Conservation (phyloP, 2,329 filamentous ascomycete species). For the Ophiostoma australiae region DNA sequence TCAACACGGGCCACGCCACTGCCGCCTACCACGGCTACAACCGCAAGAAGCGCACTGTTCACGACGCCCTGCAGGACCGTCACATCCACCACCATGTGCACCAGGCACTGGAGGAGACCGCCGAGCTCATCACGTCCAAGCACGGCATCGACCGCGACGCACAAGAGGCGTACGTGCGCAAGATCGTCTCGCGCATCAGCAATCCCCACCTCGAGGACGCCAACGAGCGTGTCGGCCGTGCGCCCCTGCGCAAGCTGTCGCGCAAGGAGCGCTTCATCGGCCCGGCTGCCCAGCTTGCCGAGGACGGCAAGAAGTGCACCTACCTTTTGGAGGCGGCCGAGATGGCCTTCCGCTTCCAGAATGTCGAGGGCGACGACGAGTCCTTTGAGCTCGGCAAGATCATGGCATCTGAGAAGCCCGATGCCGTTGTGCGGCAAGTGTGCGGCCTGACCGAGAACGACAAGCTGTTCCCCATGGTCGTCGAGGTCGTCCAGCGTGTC, state of each 20-base stretch:
- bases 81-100: conserved; percentile 76
- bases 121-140: conserved; percentile 73
- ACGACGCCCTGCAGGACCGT: conserved; percentile 78
- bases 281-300: conserved; percentile 82
- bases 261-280: conserved; percentile 95
- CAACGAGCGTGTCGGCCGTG: conserved; percentile 91
- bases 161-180: conserved; percentile 82
- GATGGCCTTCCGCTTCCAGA: conserved; percentile 92
- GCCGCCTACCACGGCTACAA: conserved; percentile 93
- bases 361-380: conserved; percentile 87
- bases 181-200: conserved; percentile 87
- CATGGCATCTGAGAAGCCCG: conserved; percentile 66
- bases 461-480: conserved; percentile 70
- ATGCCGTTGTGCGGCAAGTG: conserved; percentile 72
- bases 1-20: conserved; percentile 96
- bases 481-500: conserved; percentile 76
- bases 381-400: conserved; percentile 79
- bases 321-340: conserved; percentile 78
- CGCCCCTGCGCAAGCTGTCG: conserved; percentile 86
- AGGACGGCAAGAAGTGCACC: conserved; percentile 67
- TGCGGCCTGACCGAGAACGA: conserved; percentile 74
- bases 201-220: conserved; percentile 90
- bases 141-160: conserved; percentile 70
- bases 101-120: conserved; percentile 78
- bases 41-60: conserved; percentile 78